phyloP scores from a whole-genome alignment of 371 early-diverging fungal genomes.

The Vairimorpha necatrix region DNA sequence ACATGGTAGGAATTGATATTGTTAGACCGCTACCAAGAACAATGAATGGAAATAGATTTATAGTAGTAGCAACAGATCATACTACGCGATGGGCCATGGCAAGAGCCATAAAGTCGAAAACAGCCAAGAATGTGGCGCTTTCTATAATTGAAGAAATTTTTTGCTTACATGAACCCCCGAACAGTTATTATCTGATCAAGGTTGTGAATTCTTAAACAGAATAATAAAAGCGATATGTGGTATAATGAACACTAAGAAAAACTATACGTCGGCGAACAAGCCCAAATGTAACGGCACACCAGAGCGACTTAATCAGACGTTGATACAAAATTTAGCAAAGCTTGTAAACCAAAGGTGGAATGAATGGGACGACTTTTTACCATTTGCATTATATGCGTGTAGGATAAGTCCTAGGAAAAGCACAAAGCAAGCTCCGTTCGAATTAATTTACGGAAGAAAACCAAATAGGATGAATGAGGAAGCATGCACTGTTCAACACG shows the following conservation, averaged over 20 bases:
- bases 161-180: conserved; percentile 49
- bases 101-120: conserved; percentile 48
- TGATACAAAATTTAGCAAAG: conserved; percentile 25
- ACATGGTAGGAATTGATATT: conserved; percentile 61
- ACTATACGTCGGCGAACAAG: background rate
- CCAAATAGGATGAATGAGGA: no score
- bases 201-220: conserved; percentile 54
- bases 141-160: conserved; percentile 45
- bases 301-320: conserved; percentile 29
- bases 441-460: conserved; percentile 13
- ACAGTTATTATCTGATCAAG: conserved; percentile 61
- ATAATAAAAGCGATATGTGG: background rate
- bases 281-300: conserved; percentile 1
- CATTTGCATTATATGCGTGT: conserved; percentile 2
- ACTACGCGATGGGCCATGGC: conserved; percentile 64
- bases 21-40: conserved; percentile 60
- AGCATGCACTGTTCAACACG: no score
- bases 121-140: conserved; percentile 47
- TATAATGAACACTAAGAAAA: background rate
- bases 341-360: background rate
- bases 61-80: conserved; percentile 65
- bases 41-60: conserved; percentile 57
- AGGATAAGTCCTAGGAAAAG: background rate
- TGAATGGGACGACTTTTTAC: conserved; percentile 30
- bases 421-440: background rate